Conservation (phyloP, 352 stramenopile genomes). For the Phytophthora kernoviae region DNA sequence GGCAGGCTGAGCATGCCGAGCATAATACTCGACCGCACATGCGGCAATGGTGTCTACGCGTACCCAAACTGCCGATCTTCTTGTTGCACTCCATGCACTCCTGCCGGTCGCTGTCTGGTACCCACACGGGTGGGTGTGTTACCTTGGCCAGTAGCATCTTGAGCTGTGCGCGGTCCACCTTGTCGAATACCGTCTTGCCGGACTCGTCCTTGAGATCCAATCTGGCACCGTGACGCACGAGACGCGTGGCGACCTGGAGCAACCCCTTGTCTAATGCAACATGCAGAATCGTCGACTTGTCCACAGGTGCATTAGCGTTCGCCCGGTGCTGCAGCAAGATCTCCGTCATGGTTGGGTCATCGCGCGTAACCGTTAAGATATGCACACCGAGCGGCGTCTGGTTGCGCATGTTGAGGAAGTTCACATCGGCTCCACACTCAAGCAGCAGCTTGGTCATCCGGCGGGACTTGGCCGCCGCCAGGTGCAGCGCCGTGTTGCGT, state of each 20-base stretch:
- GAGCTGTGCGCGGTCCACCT: slow-evolving; percentile 46
- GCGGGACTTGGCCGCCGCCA: slow-evolving; percentile 65
- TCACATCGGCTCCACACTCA: slow-evolving; percentile 59
- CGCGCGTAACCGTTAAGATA: slow-evolving; percentile 57
- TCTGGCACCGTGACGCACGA: slow-evolving; percentile 59
- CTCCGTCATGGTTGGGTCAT: slow-evolving; percentile 67
- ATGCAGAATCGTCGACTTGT: slow-evolving; percentile 69
- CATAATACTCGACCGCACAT: slow-evolving; percentile 63
- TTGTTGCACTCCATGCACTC: slow-evolving; percentile 70
- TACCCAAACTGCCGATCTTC: slow-evolving; percentile 46
- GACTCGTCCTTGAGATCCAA: slow-evolving; percentile 64
- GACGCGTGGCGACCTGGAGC: slow-evolving; percentile 50
- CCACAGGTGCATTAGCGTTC: slow-evolving; percentile 59
- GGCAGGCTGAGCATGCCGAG: slow-evolving; percentile 46
- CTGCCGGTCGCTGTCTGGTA: slow-evolving; percentile 48
- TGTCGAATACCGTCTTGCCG: slow-evolving; percentile 71
- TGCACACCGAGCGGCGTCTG: slow-evolving; percentile 71
- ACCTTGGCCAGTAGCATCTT: slow-evolving; percentile 63
- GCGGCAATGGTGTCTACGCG: slow-evolving; percentile 64
- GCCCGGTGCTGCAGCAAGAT: slow-evolving; percentile 60
- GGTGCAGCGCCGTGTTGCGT: slow-evolving; percentile 64
- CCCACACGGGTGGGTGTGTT: slow-evolving; percentile 48
- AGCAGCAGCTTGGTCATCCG: slow-evolving; percentile 69
- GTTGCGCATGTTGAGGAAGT: slow-evolving; percentile 74
- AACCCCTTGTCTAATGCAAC: slow-evolving; percentile 64